Evolutionary conservation across 371 early-diverging fungal species (phyloP), one percentile per base, ranked within the genome.

Genomic region (Circinella umbellata): DNA sequence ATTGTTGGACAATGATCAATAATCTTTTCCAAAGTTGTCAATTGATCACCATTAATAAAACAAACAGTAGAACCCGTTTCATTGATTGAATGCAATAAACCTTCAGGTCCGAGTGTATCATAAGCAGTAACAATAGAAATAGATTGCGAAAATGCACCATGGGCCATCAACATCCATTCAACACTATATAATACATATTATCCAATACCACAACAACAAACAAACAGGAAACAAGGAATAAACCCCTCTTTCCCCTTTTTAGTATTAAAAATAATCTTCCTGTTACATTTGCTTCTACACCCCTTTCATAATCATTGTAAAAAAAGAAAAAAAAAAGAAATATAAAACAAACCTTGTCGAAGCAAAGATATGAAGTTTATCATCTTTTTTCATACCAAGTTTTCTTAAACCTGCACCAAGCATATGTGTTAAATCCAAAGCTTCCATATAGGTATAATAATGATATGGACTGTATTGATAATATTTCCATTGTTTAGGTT

Each of bases 41-140:
- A 83, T 57, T 93, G 86, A 60, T 94, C 94, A 27, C 90, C 91
- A 68, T 91, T 89, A 72, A 93, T 92, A 81, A 92, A 96, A 48
- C 94, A 77, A 18, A 89, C 81, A 14, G 84, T 80, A 54, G 92
- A 90, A 71, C 90, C 93, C 27, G 94, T 86, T 76, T 96, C 93
- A 72, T 94, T 94, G 76, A 96, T 91, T 6, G 94, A 92, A 73
- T 92, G 94, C 47, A 89, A 70, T 34, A 94, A 87, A 47, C 95
- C 96, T 5, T 93, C 95, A 69, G 90, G 91, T 35, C 98, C 98
- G 51, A 98, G 87, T 13, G 95, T 94, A 61, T 93, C 95, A 77
- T 95, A 94, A 13, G 94, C 93, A 37, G 96, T 95, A 42, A 94
- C 91, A 76, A 94, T 90, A 48, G 90, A 87, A 66, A 92, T 82